Evolutionary conservation across 2,329 filamentous ascomycete species (phyloP).

Genomic region (Aureobasidium zeae): DNA sequence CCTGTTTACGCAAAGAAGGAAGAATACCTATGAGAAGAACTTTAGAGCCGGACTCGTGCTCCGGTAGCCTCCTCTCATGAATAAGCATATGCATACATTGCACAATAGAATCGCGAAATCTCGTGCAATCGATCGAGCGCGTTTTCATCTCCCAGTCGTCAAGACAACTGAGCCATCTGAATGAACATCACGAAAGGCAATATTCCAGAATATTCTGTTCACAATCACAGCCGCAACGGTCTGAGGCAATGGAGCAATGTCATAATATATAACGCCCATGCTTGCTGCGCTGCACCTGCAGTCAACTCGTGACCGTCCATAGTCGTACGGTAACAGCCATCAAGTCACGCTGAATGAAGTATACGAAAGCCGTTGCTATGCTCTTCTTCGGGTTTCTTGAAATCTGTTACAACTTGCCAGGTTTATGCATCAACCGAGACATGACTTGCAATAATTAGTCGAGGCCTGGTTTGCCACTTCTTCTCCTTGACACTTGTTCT

Average conservation of each 20-base stretch:
- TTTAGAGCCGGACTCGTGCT: background rate
- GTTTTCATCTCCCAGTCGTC: conserved; percentile 8
- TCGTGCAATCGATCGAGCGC: background rate
- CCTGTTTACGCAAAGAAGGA: background rate
- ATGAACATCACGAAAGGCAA: conserved; percentile 8
- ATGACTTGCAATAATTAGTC: no score
- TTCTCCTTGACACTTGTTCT: no score
- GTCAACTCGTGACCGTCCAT: conserved; percentile 3
- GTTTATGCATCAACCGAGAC: no score
- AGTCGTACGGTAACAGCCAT: background rate
- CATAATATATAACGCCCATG: conserved; percentile 7
- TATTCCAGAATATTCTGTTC: conserved; percentile 14
- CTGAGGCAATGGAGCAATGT: background rate
- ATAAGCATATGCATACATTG: background rate
- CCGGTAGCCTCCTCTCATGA: background rate
- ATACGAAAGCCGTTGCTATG: background rate
- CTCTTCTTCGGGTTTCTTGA: background rate
- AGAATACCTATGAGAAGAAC: background rate
- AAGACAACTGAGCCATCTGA: conserved; percentile 11
- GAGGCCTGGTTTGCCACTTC: no score
- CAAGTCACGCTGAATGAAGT: background rate
- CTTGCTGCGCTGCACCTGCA: background rate
- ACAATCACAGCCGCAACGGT: background rate
- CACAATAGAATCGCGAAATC: no score
- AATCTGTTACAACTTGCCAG: no score